These are phyloP conservation scores for Suillus lakei DNA, from an alignment of 768 basidiomycete genomes.

Conservation along the genomic window DNA sequence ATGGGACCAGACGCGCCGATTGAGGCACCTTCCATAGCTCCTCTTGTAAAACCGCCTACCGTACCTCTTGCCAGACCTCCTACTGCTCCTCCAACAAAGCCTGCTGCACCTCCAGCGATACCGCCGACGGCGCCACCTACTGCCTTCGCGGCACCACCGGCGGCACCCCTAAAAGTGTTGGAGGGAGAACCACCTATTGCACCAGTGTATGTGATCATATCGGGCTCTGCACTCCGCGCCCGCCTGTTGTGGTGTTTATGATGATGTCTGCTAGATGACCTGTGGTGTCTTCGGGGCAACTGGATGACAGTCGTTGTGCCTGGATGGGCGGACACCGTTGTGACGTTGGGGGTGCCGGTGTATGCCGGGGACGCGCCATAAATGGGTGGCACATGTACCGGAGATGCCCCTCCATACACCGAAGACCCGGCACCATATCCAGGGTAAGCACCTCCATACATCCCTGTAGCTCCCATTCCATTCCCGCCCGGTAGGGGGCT, in stretches of 20 bases:
- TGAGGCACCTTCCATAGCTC: background rate
- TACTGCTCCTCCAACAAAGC: constrained; percentile 8
- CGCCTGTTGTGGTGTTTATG: background rate
- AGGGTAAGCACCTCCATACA: background rate
- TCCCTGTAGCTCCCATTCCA: background rate
- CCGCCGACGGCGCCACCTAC: constrained; percentile 5
- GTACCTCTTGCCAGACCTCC: constrained; percentile 11
- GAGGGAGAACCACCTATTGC: background rate
- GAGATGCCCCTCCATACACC: background rate
- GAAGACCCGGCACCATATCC: background rate
- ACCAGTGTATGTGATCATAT: background rate
- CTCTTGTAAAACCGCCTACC: constrained; percentile 4
- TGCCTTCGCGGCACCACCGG: background rate
- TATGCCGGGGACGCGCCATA: background rate
- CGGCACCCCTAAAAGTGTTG: background rate
- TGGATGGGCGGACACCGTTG: constrained; percentile 3
- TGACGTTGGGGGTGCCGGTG: background rate
- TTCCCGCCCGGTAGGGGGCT: background rate
- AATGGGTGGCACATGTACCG: background rate
- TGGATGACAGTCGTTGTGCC: constrained; percentile 13
- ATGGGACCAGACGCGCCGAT: background rate
- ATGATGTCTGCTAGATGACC: constrained; percentile 3
- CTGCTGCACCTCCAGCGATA: constrained; percentile 7
- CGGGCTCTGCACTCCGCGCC: constrained; percentile 11
- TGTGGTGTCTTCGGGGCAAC: constrained; percentile 10